These are phyloP conservation scores for Torulaspora pretoriensis DNA, from an alignment of 1,139 yeast genomes.

Conservation along the genomic window DNA sequence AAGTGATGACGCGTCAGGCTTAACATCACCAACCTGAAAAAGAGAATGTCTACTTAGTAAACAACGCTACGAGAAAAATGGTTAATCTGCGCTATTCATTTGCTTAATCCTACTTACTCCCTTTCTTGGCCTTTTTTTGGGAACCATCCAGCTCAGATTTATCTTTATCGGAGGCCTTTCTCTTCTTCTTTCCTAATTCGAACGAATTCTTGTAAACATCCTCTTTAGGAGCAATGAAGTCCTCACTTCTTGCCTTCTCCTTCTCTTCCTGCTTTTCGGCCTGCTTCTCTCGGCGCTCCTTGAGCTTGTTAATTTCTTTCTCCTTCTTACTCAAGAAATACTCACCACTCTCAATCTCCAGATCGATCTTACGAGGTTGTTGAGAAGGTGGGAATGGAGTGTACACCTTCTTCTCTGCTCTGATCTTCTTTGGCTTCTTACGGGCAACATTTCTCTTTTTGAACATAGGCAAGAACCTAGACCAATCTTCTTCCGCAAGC, in stretches of 20 bases:
- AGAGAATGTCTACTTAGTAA: no score
- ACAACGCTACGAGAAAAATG: no score
- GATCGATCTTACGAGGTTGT: slow-evolving; percentile 93
- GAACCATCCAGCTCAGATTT: slow-evolving; percentile 22
- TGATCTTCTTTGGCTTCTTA: slow-evolving; percentile 70
- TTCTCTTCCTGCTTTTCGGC: slow-evolving; percentile 62
- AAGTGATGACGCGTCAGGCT: slow-evolving; percentile 1
- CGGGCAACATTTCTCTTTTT: slow-evolving; percentile 95
- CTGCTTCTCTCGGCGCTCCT: slow-evolving; percentile 77
- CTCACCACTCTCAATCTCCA: slow-evolving; percentile 98
- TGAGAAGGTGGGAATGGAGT: slow-evolving; percentile 99
- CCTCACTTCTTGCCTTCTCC: slow-evolving; percentile 70
- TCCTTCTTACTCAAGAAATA: slow-evolving; percentile 87
- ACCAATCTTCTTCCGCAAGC: slow-evolving; percentile 94
- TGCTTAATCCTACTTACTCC: slow-evolving; percentile 26
- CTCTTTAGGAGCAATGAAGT: slow-evolving; percentile 83
- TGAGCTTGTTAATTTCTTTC: slow-evolving; percentile 65
- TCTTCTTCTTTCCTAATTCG: slow-evolving; percentile 2
- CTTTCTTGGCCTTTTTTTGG: slow-evolving; percentile 12
- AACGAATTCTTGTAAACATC: slow-evolving; percentile 40
- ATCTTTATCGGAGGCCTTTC: neutral
- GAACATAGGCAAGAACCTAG: slow-evolving; percentile 92
- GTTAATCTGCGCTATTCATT: slow-evolving; percentile 13
- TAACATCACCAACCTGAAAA: no score
- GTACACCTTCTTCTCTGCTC: slow-evolving; percentile 76